Conservation (phyloP, 169 alveolate species). For the Besnoitia besnoiti region DNA sequence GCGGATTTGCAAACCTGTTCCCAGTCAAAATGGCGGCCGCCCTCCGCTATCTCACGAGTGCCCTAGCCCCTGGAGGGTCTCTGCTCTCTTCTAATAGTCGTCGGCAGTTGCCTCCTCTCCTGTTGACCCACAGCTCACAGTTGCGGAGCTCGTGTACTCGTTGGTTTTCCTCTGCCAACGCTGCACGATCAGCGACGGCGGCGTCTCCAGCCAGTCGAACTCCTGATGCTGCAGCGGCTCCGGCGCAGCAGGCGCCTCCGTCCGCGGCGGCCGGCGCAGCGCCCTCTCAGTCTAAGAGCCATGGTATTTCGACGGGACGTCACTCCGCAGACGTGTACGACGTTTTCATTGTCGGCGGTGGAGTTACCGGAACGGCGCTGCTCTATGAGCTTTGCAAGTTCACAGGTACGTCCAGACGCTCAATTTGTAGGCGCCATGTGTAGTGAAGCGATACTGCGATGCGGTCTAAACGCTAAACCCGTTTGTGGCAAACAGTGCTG, state of each 20-base stretch:
- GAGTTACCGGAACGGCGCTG: conserved; percentile 87
- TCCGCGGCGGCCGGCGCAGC: neutral
- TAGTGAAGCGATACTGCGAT: too few species aligned
- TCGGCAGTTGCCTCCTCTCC: neutral
- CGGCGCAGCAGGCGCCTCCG: neutral
- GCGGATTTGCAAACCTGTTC: too few species aligned
- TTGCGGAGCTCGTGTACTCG: neutral
- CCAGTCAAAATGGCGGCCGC: neutral
- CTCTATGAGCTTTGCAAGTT: conserved; percentile 81
- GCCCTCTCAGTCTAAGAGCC: neutral
- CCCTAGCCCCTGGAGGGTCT: neutral
- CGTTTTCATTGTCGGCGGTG: conserved; percentile 87
- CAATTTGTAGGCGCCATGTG: too few species aligned
- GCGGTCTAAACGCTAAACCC: too few species aligned
- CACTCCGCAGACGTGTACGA: conserved; percentile 65
- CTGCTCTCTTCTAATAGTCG: neutral
- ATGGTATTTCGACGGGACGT: neutral
- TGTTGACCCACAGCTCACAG: neutral
- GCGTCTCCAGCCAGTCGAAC: neutral
- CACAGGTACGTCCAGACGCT: conserved; percentile 81
- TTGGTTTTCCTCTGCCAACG: neutral
- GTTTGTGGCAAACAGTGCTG: too few species aligned
- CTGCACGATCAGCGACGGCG: neutral
- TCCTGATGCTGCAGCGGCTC: neutral
- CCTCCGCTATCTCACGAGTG: neutral